Evolutionary conservation across 2,329 filamentous ascomycete genomes (phyloP).

Genomic region (Clonostachys chloroleuca): DNA sequence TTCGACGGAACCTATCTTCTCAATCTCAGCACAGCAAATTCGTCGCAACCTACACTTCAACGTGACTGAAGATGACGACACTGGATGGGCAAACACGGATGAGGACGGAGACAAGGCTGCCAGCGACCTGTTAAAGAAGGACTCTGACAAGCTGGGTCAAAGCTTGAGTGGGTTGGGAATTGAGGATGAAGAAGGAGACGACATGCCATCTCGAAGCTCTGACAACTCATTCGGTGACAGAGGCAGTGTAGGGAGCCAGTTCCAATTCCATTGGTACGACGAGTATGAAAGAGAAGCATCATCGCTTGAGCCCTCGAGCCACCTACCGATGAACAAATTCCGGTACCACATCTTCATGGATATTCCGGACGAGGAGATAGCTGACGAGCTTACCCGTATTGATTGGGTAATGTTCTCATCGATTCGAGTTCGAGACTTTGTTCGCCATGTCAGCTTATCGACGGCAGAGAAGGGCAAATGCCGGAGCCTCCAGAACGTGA

Average conservation of each 20-base stretch:
- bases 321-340: conserved; percentile 70
- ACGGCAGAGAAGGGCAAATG: conserved; percentile 68
- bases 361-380: conserved; percentile 77
- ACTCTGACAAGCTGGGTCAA: conserved; percentile 27
- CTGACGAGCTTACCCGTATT: conserved; percentile 87
- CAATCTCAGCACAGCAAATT: conserved; percentile 82
- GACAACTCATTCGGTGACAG: conserved; percentile 33
- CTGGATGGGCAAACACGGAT: conserved; percentile 85
- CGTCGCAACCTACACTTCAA: conserved; percentile 67
- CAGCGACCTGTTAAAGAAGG: conserved; percentile 27
- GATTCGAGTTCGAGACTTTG: conserved; percentile 86
- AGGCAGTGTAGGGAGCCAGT: conserved; percentile 33
- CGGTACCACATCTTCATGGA: conserved; percentile 92
- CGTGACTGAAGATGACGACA: conserved; percentile 84
- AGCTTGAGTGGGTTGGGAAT: conserved; percentile 23
- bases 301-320: conserved; percentile 64
- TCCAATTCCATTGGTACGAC: conserved; percentile 64
- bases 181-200: conserved; percentile 38
- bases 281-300: conserved; percentile 77
- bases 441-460: conserved; percentile 82
- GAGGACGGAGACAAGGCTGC: conserved; percentile 32
- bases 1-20: conserved; percentile 76
- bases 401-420: conserved; percentile 99
- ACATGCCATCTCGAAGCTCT: conserved; percentile 41
- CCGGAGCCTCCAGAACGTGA: conserved; percentile 77